These are phyloP conservation scores for Suhomyces wounanorum DNA, from an alignment of 1,139 yeast genomes.

Conservation along the genomic window DNA sequence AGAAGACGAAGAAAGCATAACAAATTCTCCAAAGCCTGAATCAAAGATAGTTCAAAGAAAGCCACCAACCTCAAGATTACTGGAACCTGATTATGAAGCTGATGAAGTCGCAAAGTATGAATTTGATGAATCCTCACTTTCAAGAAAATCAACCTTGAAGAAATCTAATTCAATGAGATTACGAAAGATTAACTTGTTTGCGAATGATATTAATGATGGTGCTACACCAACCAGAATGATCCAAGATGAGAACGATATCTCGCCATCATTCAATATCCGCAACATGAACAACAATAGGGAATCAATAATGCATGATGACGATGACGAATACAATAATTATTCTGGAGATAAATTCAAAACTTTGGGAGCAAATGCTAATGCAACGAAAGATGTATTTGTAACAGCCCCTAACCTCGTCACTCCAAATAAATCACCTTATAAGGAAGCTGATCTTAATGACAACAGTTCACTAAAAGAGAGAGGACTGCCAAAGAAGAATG, in stretches of 20 bases:
- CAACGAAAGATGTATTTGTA: constrained; percentile 39
- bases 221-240: constrained; percentile 5
- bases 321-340: constrained; percentile 18
- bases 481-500: constrained; percentile 23
- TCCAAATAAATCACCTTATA: constrained; percentile 6
- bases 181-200: constrained; percentile 44
- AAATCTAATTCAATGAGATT: constrained; percentile 47
- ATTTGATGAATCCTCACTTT: constrained; percentile 17
- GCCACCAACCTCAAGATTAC: background rate
- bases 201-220: constrained; percentile 5
- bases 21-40: constrained; percentile 3
- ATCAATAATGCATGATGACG: constrained; percentile 22
- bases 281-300: constrained; percentile 17
- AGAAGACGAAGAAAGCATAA: constrained; percentile 32
- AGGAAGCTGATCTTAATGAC: constrained; percentile 4
- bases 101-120: constrained; percentile 21
- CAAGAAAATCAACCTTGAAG: constrained; percentile 40
- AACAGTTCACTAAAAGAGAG: constrained; percentile 17
- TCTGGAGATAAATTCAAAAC: constrained; percentile 21
- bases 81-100: constrained; percentile 16
- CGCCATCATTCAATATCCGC: constrained; percentile 24
- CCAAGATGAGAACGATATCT: constrained; percentile 8
- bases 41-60: background rate
- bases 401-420: constrained; percentile 40
- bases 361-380: constrained; percentile 25